These are phyloP conservation scores for Microdochium paspali DNA, from an alignment of 2,329 filamentous ascomycete species.

Conservation along the genomic window DNA sequence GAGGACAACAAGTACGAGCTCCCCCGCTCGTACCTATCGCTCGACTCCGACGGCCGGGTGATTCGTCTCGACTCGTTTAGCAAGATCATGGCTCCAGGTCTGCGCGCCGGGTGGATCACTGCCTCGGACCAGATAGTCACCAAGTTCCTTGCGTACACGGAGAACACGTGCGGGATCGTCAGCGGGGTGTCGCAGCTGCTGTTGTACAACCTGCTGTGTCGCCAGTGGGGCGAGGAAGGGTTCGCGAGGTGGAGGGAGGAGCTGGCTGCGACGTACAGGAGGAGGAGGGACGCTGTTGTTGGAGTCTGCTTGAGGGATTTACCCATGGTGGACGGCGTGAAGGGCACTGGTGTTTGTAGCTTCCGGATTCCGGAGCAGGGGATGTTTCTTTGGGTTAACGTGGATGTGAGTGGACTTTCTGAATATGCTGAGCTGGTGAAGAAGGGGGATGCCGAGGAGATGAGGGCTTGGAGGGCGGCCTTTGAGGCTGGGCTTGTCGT, in stretches of 20 bases:
- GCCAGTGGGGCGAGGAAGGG: neutral
- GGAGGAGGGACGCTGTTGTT: slow-evolving; percentile 35
- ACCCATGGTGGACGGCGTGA: slow-evolving; percentile 2
- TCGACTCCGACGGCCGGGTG: slow-evolving; percentile 59
- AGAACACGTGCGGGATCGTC: slow-evolving; percentile 1
- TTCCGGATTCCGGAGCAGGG: slow-evolving; percentile 17
- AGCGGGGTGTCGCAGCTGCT: neutral
- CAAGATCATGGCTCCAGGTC: slow-evolving; percentile 60
- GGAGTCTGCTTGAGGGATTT: slow-evolving; percentile 9
- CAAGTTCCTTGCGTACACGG: slow-evolving; percentile 17
- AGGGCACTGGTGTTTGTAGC: slow-evolving; percentile 15
- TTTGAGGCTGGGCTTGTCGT: neutral
- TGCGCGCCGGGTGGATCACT: slow-evolving; percentile 56
- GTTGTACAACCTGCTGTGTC: neutral
- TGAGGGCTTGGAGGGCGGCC: neutral
- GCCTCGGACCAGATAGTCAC: slow-evolving; percentile 16
- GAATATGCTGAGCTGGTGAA: neutral
- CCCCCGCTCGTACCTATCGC: slow-evolving; percentile 50
- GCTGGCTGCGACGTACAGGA: slow-evolving; percentile 35
- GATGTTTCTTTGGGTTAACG: slow-evolving; percentile 21
- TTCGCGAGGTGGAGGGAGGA: neutral
- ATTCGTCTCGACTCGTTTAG: slow-evolving; percentile 63
- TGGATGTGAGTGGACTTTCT: neutral
- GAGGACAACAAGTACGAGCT: slow-evolving; percentile 21
- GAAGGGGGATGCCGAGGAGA: neutral